phyloP scores from a whole-genome alignment of 208 protist genomes.

The Tritrichomonas foetus region DNA sequence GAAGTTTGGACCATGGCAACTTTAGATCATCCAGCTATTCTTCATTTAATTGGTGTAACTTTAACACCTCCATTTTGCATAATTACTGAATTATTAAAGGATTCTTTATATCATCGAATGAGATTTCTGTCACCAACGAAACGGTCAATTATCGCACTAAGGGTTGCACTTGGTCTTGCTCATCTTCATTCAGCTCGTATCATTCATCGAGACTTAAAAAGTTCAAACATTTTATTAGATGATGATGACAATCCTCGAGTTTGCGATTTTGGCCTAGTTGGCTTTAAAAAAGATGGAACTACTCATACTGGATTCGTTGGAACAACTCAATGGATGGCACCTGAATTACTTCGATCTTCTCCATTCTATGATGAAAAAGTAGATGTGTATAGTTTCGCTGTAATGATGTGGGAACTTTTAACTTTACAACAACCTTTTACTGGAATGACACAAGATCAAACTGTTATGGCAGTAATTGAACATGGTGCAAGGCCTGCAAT shows the following conservation, averaged over 20 bases:
- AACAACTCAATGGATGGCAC: slow-evolving; percentile 39
- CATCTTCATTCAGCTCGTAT: slow-evolving; percentile 58
- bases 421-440: slow-evolving; percentile 49
- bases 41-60: neutral
- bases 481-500: neutral
- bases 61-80: slow-evolving; percentile 19
- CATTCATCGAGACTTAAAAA: slow-evolving; percentile 60
- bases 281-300: neutral
- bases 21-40: neutral
- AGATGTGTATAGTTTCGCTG: slow-evolving; percentile 58
- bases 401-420: slow-evolving; percentile 60
- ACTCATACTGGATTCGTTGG: slow-evolving; percentile 36
- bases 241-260: neutral
- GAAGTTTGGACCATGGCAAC: slow-evolving; percentile 25
- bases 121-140: neutral
- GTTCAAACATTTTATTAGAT: slow-evolving; percentile 52
- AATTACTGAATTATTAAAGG: neutral
- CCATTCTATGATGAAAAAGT: slow-evolving; percentile 52
- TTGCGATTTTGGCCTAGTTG: slow-evolving; percentile 28
- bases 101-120: neutral
- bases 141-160: slow-evolving; percentile 44
- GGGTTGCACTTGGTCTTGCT: slow-evolving; percentile 52
- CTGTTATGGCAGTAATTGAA: neutral
- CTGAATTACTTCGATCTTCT: neutral
- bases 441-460: slow-evolving; percentile 18